phyloP scores from a whole-genome alignment of 352 stramenopile genomes.

The Pythium sukuiense region DNA sequence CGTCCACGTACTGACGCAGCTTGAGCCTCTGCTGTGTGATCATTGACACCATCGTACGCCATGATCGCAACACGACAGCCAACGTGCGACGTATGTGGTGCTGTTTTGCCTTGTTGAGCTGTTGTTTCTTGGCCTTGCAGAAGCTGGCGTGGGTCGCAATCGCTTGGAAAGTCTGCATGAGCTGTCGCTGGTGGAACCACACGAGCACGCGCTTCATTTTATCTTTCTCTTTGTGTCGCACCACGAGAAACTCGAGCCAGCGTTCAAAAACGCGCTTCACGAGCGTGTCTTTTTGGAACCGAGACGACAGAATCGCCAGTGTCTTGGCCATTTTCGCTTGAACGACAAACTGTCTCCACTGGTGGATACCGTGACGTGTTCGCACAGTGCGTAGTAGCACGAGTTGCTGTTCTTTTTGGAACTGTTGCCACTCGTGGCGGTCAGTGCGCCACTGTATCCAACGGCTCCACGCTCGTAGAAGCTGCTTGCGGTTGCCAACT shows the following conservation, averaged over 20 bases:
- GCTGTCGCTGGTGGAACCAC: conserved; percentile 17
- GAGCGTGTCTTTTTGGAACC: conserved; percentile 23
- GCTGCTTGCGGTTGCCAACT: conserved; percentile 14
- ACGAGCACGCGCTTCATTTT: conserved; percentile 20
- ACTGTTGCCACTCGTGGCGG: neutral
- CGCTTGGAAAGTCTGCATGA: conserved; percentile 13
- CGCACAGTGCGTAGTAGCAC: conserved; percentile 7
- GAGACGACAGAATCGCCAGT: conserved; percentile 16
- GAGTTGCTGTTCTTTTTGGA: conserved; percentile 8
- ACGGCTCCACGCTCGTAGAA: conserved; percentile 3
- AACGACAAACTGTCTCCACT: conserved; percentile 19
- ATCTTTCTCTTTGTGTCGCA: conserved; percentile 16
- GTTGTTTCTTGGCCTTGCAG: conserved; percentile 2
- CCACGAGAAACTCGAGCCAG: conserved; percentile 20
- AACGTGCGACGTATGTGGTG: neutral
- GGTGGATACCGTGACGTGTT: conserved; percentile 11
- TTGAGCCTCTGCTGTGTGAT: conserved; percentile 18
- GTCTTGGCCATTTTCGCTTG: conserved; percentile 18
- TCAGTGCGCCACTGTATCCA: conserved; percentile 6
- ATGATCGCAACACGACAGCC: conserved; percentile 21
- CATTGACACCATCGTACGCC: conserved; percentile 13
- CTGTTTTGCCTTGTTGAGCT: neutral
- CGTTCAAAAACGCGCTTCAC: conserved; percentile 20
- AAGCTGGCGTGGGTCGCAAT: neutral
- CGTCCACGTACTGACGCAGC: conserved; percentile 35